A percentile compares a stretch with the other conserved stretches of the same genome.
Evolutionary conservation across 75 land plant species (phyloP).

Genomic region (Pinus taeda): DNA sequence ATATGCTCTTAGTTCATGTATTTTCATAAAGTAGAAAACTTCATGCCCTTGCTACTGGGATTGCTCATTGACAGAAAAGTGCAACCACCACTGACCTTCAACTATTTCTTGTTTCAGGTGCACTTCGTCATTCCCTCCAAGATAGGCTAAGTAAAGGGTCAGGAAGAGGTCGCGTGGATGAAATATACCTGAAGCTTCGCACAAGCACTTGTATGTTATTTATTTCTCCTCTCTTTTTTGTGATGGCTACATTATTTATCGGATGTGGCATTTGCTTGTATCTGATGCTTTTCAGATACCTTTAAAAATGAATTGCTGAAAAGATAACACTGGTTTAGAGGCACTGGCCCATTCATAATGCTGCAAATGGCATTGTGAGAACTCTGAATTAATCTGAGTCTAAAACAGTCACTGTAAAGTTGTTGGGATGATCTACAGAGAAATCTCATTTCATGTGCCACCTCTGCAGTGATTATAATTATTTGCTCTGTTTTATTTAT

Average conservation of each 20-base stretch:
- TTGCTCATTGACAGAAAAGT: background rate
- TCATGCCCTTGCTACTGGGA: no score
- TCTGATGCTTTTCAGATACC: background rate
- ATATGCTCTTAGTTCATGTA: background rate
- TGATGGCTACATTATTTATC: no score
- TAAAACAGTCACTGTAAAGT: no score
- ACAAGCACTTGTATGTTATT: constrained; percentile 79
- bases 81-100: background rate
- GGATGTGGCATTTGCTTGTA: background rate
- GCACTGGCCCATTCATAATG: background rate
- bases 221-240: no score
- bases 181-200: constrained; percentile 78
- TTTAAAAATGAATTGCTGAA: background rate
- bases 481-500: no score
- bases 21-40: background rate
- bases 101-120: constrained; percentile 42
- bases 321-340: background rate
- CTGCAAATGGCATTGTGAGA: background rate
- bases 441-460: no score
- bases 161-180: constrained; percentile 61
- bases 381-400: background rate
- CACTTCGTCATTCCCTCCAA: constrained; percentile 90
- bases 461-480: no score
- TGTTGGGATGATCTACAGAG: no score
- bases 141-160: constrained; percentile 75